Evolutionary conservation across 768 basidiomycete genomes (phyloP).

Genomic region (Panellus pusillus): DNA sequence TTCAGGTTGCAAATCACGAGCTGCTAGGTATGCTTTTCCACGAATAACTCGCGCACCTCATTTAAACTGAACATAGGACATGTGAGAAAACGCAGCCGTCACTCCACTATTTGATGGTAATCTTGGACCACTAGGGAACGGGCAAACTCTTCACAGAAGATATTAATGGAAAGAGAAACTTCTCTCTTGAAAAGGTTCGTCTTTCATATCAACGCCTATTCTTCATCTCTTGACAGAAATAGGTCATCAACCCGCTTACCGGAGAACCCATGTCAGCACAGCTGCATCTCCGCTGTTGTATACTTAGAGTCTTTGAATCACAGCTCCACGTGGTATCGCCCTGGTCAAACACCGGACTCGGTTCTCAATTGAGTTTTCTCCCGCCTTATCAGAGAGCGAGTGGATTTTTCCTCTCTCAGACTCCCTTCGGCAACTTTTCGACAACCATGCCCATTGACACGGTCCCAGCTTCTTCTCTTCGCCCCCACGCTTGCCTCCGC

Average conservation of each 20-base stretch:
- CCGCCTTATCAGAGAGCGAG: too few species aligned
- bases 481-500: too few species aligned
- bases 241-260: slow-evolving; percentile 83
- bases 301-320: background rate
- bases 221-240: background rate
- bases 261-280: slow-evolving; percentile 62
- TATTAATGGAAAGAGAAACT: slow-evolving; percentile 77
- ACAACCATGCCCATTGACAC: too few species aligned
- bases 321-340: slow-evolving; percentile 85
- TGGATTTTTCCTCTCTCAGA: too few species aligned
- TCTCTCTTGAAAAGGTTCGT: slow-evolving; percentile 64
- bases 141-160: slow-evolving; percentile 83
- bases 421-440: too few species aligned
- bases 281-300: background rate
- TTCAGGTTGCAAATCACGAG: slow-evolving; percentile 91
- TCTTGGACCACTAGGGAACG: slow-evolving; percentile 55
- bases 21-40: slow-evolving; percentile 51
- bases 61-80: too few species aligned
- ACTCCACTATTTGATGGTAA: background rate
- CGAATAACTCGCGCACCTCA: too few species aligned
- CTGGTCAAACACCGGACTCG: slow-evolving; percentile 80
- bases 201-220: background rate
- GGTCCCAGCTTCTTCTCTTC: too few species aligned
- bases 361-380: too few species aligned
- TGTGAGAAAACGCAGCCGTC: too few species aligned